Conservation (phyloP, 2,329 filamentous ascomycete genomes). For the Fusarium humuli region DNA sequence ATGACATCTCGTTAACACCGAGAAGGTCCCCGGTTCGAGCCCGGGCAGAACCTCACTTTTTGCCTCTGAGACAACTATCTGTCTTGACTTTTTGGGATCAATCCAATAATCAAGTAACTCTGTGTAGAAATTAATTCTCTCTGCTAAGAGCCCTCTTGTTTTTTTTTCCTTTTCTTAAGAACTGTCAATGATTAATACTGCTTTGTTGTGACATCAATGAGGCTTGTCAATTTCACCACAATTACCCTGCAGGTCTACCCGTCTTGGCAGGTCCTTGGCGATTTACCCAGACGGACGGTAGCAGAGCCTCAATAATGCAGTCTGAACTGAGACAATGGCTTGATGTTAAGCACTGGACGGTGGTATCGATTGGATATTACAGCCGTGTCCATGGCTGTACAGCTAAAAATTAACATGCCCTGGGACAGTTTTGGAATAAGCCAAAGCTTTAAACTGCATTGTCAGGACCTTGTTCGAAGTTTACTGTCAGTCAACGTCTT, state of each 20-base stretch:
- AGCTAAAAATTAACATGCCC: too few relatives aligned
- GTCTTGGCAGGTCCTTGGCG: constrained; percentile 22
- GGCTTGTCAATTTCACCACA: not conserved
- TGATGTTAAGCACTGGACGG: not conserved
- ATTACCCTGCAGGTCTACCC: constrained; percentile 4
- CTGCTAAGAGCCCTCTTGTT: too few relatives aligned
- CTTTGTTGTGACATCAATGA: too few relatives aligned
- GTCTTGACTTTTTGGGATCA: not conserved
- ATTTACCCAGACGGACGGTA: not conserved
- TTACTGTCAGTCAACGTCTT: accelerated
- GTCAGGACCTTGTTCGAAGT: not conserved
- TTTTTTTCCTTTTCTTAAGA: too few relatives aligned
- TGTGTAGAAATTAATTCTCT: too few relatives aligned
- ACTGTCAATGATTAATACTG: not conserved
- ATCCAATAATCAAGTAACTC: too few relatives aligned
- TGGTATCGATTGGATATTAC: not conserved
- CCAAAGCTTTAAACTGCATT: not conserved
- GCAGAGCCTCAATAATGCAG: constrained; percentile 18
- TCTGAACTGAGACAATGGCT: not conserved
- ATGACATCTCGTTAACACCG: not conserved
- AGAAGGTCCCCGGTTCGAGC: not conserved
- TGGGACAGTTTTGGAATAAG: accelerated
- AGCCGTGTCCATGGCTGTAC: too few relatives aligned
- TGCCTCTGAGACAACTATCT: not conserved
- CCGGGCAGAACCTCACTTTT: not conserved